Percentiles rank a stretch among this genome's conserved stretches.
phyloP scores from a whole-genome alignment of 2,329 filamentous ascomycete genomes.

The Cladophialophora bantiana region DNA sequence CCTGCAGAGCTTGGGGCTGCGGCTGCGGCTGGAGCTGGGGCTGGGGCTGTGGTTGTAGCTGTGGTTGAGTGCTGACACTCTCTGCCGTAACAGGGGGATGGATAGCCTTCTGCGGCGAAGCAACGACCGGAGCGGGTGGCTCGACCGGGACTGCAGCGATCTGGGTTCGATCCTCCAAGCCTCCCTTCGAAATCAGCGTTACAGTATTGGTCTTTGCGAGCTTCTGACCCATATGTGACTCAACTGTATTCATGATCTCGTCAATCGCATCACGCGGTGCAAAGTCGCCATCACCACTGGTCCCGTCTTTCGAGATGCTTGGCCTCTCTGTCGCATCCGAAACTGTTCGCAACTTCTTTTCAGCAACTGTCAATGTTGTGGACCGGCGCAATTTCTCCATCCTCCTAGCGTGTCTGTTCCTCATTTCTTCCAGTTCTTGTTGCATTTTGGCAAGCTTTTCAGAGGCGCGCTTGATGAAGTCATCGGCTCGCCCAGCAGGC shows the following conservation, averaged over 20 bases:
- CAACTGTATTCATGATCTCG: constrained; percentile 76
- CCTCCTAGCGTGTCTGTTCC: constrained; percentile 75
- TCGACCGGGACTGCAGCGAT: constrained; percentile 15
- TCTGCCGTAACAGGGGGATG: constrained; percentile 11
- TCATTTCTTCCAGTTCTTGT: constrained; percentile 84
- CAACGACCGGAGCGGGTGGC: constrained; percentile 2
- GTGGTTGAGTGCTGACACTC: constrained; percentile 11
- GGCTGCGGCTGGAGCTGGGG: constrained; percentile 51
- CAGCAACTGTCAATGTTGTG: constrained; percentile 73
- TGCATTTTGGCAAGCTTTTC: constrained; percentile 76
- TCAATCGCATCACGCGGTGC: constrained; percentile 59
- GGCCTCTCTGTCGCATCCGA: constrained; percentile 53
- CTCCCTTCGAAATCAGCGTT: constrained; percentile 78
- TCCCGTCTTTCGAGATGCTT: constrained; percentile 21
- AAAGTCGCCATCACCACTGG: constrained; percentile 24
- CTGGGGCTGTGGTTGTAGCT: constrained; percentile 46
- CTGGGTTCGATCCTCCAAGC: constrained; percentile 65
- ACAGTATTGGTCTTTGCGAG: constrained; percentile 70
- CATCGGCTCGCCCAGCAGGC: constrained; percentile 76
- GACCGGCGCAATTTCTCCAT: constrained; percentile 77
- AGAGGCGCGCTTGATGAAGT: constrained; percentile 80
- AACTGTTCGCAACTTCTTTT: constrained; percentile 75
- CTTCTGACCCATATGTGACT: constrained; percentile 71
- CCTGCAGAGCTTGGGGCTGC: constrained; percentile 40
- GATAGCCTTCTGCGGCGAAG: constrained; percentile 19